phyloP scores from a whole-genome alignment of 2,329 filamentous ascomycete genomes.

The Alternaria dauci region DNA sequence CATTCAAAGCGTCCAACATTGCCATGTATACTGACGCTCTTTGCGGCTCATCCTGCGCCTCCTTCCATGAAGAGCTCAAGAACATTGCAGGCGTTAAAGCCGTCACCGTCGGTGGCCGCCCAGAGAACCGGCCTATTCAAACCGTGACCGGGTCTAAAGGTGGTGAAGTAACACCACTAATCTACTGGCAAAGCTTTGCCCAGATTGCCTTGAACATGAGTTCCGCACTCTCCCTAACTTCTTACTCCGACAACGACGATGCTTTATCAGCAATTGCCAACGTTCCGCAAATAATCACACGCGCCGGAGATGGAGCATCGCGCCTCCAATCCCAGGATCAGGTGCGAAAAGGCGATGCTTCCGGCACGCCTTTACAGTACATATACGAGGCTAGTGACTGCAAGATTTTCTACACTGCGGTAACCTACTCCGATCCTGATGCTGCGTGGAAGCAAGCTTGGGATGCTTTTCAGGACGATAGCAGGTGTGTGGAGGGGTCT shows the following conservation, averaged over 20 bases:
- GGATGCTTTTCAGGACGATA: constrained; percentile 31
- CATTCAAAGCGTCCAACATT: constrained; percentile 52
- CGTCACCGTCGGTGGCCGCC: constrained; percentile 66
- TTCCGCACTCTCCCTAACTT: constrained; percentile 8
- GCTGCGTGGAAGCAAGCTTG: constrained; percentile 59
- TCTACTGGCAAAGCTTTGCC: constrained; percentile 28
- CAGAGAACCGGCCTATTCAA: constrained; percentile 64
- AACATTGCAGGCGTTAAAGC: constrained; percentile 61
- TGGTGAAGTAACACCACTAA: constrained; percentile 41
- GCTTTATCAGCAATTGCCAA: constrained; percentile 23
- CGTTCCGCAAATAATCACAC: constrained; percentile 22
- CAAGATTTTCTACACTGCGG: constrained; percentile 66
- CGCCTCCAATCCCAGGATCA: constrained; percentile 36
- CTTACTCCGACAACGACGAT: constrained; percentile 17
- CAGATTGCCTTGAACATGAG: constrained; percentile 27
- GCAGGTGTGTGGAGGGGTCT: constrained; percentile 35
- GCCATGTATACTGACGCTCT: constrained; percentile 62
- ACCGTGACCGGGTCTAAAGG: constrained; percentile 69
- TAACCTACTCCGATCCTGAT: constrained; percentile 59
- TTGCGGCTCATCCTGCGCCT: constrained; percentile 67
- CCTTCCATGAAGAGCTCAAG: constrained; percentile 63
- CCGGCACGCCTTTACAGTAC: constrained; percentile 62
- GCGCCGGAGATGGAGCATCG: constrained; percentile 25
- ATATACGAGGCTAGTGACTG: constrained; percentile 68
- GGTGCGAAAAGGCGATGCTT: constrained; percentile 44